phyloP scores from a whole-genome alignment of 257 asterid genomes.

The Sherardia arvensis region DNA sequence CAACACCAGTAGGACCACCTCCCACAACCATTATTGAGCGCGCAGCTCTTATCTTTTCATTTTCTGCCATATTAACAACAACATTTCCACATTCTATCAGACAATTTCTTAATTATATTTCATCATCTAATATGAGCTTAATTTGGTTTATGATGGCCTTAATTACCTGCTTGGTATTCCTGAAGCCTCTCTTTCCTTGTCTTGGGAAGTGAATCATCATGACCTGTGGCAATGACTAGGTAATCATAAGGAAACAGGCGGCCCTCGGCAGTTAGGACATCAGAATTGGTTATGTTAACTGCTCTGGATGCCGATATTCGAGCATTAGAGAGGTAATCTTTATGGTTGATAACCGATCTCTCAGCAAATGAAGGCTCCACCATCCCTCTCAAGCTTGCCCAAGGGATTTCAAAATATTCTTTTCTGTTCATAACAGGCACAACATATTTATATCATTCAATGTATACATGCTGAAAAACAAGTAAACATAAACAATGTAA shows the following conservation, averaged over 20 bases:
- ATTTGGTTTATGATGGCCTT: not conserved
- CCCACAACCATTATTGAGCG: conserved; percentile 56
- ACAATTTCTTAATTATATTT: not conserved
- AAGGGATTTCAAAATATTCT: conserved; percentile 83
- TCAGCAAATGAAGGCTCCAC: conserved; percentile 71
- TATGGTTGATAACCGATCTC: conserved; percentile 70
- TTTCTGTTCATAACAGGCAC: conserved; percentile 33
- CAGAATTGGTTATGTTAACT: conserved; percentile 39
- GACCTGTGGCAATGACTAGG: conserved; percentile 85
- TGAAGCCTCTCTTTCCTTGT: conserved; percentile 37
- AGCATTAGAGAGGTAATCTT: conserved; percentile 69
- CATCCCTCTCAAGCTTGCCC: conserved; percentile 72
- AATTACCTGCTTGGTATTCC: conserved; percentile 53
- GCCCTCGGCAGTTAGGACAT: conserved; percentile 59
- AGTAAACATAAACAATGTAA: not conserved
- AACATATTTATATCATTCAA: not conserved
- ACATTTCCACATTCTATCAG: no score
- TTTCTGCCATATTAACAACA: conserved; percentile 33
- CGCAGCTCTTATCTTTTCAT: conserved; percentile 51
- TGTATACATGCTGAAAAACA: not conserved
- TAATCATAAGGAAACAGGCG: conserved; percentile 52
- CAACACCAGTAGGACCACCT: conserved; percentile 84
- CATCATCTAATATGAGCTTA: no score
- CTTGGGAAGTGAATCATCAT: conserved; percentile 41
- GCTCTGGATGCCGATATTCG: conserved; percentile 59